Evolutionary conservation across 305 asterid genomes (phyloP), one percentile per base, ranked within the genome.

Genomic region (Rubia tinctorum): DNA sequence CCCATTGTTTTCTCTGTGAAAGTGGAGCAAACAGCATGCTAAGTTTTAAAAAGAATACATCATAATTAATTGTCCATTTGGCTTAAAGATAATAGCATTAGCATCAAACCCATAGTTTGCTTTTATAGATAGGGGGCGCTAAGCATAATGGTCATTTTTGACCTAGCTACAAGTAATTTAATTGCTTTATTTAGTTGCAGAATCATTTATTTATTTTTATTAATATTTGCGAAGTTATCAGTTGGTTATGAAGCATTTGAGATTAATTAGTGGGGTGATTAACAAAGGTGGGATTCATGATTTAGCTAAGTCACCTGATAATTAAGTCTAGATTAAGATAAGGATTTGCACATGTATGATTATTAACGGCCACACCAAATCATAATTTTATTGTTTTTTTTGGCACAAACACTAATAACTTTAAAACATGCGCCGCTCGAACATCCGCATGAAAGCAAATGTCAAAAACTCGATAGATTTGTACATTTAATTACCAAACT

Each of bases 311-410:
- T 58, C 25, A 22, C 34, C 30, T 58, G 34, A n/a, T 58, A 58
- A 58, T 58, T 58, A 58, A 58, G 63, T 22, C 30, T 58, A 22
- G 63, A 58, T 58, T 51, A 51, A 51, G 63, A 58, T 58, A n/a
- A 58, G 20, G 63, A 30, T n/a, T 58, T 9, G 14, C 6, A 20
- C 7, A n/a, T n/a, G n/a, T n/a, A 58, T 58, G 63, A 58, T 58
- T 58, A 58, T 58, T 58, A 58, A n/a, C 63, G 15, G n/a, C 30
- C 30, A 58, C 34, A 58, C 8, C 63, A 22, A 58, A 58, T 58
- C 63, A n/a, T 58, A 49, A 7, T n/a, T 58, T 8, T 58, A 58
- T 58, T 58, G 18, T n/a, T n/a, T 58, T 58, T 20, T 20, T 22
- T 58, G 20, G 30, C 63, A 58, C 63, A 14, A 51, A 51, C 58